phyloP scores from a whole-genome alignment of 2,329 filamentous ascomycete genomes.

The Parasarocladium wereldwijsianum region DNA sequence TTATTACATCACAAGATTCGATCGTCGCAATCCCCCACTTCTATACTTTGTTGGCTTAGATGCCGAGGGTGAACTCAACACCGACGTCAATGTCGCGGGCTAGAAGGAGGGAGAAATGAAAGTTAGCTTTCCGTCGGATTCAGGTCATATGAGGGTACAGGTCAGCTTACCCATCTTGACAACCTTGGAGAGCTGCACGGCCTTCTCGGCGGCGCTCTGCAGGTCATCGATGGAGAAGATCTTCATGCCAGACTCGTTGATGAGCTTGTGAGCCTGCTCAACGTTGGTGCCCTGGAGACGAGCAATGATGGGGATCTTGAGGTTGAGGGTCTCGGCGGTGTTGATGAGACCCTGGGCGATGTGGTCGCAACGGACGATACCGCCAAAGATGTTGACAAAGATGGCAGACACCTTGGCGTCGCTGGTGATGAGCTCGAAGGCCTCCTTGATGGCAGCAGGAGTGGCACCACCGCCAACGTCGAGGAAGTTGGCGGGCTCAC shows the following conservation, averaged over 20 bases:
- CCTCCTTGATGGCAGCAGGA: conserved; percentile 88
- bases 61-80: conserved; percentile 88
- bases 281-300: conserved; percentile 98
- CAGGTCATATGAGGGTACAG: neutral
- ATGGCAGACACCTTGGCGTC: conserved; percentile 97
- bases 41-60: too few species aligned
- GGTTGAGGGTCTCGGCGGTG: conserved; percentile 86
- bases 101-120: conserved; percentile 14
- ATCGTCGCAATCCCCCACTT: too few species aligned
- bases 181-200: conserved; percentile 96
- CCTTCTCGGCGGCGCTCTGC: conserved; percentile 93
- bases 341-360: conserved; percentile 94
- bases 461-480: conserved; percentile 97
- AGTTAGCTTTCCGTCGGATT: neutral
- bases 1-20: too few species aligned
- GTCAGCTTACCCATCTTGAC: conserved; percentile 78
- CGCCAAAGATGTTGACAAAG: conserved; percentile 99
- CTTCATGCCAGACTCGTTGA: conserved; percentile 97
- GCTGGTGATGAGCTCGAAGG: conserved; percentile 96
- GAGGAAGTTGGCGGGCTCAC: conserved; percentile 92
- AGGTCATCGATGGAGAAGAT: conserved; percentile 99
- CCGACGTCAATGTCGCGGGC: conserved; percentile 94
- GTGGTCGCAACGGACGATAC: conserved; percentile 94
- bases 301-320: conserved; percentile 92
- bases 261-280: conserved; percentile 79